Evolutionary conservation across 2,329 filamentous ascomycete species (phyloP).

Genomic region (Sphaerulina vaccinii): DNA sequence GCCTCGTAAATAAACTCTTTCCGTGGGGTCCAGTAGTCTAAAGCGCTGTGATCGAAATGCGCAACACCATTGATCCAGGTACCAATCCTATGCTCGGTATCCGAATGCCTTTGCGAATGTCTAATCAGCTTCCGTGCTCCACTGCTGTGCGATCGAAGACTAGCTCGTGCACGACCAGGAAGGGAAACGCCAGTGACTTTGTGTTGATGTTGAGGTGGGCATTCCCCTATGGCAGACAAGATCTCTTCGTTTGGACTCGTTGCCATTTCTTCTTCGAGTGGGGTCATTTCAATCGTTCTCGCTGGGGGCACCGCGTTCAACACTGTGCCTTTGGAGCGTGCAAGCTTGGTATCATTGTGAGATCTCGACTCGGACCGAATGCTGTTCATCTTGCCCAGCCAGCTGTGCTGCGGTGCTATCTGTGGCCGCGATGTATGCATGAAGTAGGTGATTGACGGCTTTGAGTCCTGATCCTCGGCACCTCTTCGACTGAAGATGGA

Average conservation of each 20-base stretch:
- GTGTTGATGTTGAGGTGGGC: conserved; percentile 3
- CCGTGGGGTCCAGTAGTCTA: conserved; percentile 6
- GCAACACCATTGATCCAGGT: conserved; percentile 47
- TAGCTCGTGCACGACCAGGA: too few species aligned
- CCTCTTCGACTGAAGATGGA: conserved; percentile 41
- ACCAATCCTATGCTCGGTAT: conserved; percentile 40
- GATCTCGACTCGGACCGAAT: background rate
- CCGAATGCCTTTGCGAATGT: conserved; percentile 28
- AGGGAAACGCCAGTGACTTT: too few species aligned
- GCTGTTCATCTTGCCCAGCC: conserved; percentile 25
- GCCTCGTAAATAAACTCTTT: background rate
- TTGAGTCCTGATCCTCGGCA: conserved; percentile 29
- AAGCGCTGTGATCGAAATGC: conserved; percentile 39
- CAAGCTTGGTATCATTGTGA: background rate
- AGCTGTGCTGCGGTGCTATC: conserved; percentile 28
- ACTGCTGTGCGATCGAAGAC: background rate
- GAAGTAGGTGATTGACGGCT: conserved; percentile 23
- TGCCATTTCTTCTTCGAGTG: conserved; percentile 40
- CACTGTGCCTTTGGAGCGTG: conserved; percentile 28
- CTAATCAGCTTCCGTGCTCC: conserved; percentile 14
- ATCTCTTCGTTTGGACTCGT: conserved; percentile 44
- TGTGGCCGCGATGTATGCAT: conserved; percentile 25
- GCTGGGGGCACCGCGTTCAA: conserved; percentile 36
- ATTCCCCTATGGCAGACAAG: conserved; percentile 36
- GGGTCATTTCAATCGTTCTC: conserved; percentile 32